These are phyloP conservation scores for Microstegium vimineum DNA, from an alignment of 176 grass and related monocot genomes.

Conservation along the genomic window DNA sequence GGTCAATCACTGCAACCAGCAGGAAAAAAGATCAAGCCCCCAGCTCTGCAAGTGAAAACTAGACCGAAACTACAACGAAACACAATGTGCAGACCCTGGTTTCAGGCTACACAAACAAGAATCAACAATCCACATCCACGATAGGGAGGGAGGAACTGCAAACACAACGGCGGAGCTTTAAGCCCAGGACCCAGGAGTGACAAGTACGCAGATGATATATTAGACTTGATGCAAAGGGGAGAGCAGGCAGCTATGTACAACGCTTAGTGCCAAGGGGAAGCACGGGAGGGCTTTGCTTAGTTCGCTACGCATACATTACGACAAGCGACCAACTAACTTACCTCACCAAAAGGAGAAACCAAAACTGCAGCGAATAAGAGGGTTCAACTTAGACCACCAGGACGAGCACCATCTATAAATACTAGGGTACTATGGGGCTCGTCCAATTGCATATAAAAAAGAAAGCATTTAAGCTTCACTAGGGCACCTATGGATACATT, in stretches of 20 bases:
- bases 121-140: background rate
- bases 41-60: background rate
- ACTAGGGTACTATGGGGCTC: conserved; percentile 42
- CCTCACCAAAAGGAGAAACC: conserved; percentile 45
- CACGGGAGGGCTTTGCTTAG: conserved; percentile 17
- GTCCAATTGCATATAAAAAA: conserved; percentile 35
- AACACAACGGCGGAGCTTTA: background rate
- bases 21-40: background rate
- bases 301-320: conserved; percentile 39
- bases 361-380: conserved; percentile 55
- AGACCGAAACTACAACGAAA: background rate
- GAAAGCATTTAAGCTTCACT: conserved; percentile 33
- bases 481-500: conserved; percentile 18
- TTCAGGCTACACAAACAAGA: background rate
- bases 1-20: background rate
- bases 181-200: background rate
- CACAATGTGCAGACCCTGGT: background rate
- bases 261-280: background rate
- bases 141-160: background rate
- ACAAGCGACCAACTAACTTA: background rate
- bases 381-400: conserved; percentile 17
- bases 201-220: conserved; percentile 16
- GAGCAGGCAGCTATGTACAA: conserved; percentile 55
- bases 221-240: background rate
- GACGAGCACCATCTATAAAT: conserved; percentile 38